phyloP scores from a whole-genome alignment of 2,329 filamentous ascomycete species.

The Apiospora malaysiana region DNA sequence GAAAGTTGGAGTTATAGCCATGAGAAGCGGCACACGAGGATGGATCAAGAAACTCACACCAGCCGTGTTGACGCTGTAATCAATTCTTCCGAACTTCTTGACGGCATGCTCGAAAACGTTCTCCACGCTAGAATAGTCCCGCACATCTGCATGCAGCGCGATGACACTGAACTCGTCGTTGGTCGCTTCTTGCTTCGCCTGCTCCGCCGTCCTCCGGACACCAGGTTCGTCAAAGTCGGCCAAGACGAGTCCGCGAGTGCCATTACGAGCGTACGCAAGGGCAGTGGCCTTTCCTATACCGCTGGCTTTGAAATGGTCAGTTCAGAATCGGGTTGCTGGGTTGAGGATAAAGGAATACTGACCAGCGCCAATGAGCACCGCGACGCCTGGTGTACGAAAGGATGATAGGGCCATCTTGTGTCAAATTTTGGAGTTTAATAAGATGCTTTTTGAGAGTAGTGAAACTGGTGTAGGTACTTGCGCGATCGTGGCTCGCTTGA shows the following conservation, averaged over 20 bases:
- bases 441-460: background rate
- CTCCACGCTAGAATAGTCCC: slow-evolving; percentile 1
- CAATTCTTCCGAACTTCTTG: background rate
- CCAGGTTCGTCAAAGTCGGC: background rate
- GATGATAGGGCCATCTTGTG: background rate
- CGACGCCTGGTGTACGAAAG: background rate
- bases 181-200: background rate
- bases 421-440: background rate
- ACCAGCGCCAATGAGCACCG: slow-evolving; percentile 15
- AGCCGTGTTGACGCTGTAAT: background rate
- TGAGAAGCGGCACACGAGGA: too few relatives aligned
- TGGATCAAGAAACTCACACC: background rate
- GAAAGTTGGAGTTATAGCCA: too few relatives aligned
- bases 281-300: slow-evolving; percentile 5
- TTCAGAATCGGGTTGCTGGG: too few relatives aligned
- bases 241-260: background rate
- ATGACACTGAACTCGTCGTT: background rate
- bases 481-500: too few relatives aligned
- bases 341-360: background rate
- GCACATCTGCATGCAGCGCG: slow-evolving; percentile 1
- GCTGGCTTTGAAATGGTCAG: background rate
- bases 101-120: background rate
- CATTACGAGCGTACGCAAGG: background rate
- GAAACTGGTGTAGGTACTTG: background rate
- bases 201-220: background rate